Percentiles rank a stretch among this genome's conserved stretches.
phyloP scores from a whole-genome alignment of 345 rosid genomes.

The Arabidopsis thaliana region TAIR10.1 NC_003071.7:12173001-12173500 shows the following conservation, averaged over 20 bases:
- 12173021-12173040: slow-evolving; percentile 74
- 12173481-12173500: slow-evolving; percentile 24
- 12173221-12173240: slow-evolving; percentile 29
- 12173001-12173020: slow-evolving; percentile 96
- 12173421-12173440: slow-evolving; percentile 31
- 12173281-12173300: slow-evolving; percentile 38
- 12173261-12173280: slow-evolving; percentile 47
- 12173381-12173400: not conserved
- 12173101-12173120: slow-evolving; percentile 5
- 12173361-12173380: not conserved
- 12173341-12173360: not conserved
- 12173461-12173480: not conserved
- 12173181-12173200: slow-evolving; percentile 22
- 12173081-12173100: slow-evolving; percentile 26
- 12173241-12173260: slow-evolving; percentile 15
- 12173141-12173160: slow-evolving; percentile 21
- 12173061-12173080: slow-evolving; percentile 77
- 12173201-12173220: slow-evolving; percentile 32
- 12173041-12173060: slow-evolving; percentile 74
- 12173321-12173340: slow-evolving; percentile 10
- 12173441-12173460: not conserved
- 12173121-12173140: slow-evolving; percentile 23
- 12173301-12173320: not conserved
- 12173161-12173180: not conserved
- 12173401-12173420: not conserved